Evolutionary conservation across 257 asterid genomes (phyloP).

Genomic region (Solanum raphanifolium): DNA sequence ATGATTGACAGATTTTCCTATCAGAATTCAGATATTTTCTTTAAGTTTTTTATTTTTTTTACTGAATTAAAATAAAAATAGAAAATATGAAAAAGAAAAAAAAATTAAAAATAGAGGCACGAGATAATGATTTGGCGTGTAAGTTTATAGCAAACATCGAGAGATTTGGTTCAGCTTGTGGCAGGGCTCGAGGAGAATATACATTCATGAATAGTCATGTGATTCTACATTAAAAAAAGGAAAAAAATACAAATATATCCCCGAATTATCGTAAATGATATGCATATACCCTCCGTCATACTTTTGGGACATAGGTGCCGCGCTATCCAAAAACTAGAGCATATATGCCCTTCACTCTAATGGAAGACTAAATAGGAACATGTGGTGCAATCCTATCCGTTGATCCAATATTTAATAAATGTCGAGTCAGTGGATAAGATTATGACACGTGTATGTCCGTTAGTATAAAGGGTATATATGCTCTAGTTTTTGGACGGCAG

Average conservation of each 20-base stretch:
- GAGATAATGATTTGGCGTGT: conserved; percentile 76
- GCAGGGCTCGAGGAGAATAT: conserved; percentile 62
- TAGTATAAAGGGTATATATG: not conserved
- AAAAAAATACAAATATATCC: rapidly evolving
- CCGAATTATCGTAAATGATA: rapidly evolving
- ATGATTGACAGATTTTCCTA: conserved; percentile 30
- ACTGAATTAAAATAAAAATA: not conserved
- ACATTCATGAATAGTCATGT: conserved; percentile 18
- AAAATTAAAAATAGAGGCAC: conserved; percentile 11
- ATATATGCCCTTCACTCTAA: too few species aligned
- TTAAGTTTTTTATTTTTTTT: not conserved
- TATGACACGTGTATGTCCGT: not conserved
- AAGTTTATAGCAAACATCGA: conserved; percentile 42
- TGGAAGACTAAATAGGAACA: not conserved
- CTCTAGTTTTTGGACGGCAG: too few species aligned
- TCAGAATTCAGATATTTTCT: not conserved
- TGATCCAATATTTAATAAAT: too few species aligned
- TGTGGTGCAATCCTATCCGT: rapidly evolving
- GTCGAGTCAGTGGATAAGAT: not conserved
- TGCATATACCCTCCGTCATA: too few species aligned
- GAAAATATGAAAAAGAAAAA: not conserved
- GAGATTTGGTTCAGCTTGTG: conserved; percentile 30
- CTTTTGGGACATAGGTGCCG: too few species aligned
- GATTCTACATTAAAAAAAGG: not conserved
- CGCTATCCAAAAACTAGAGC: rapidly evolving